These are phyloP conservation scores for Trametes hirsuta DNA, from an alignment of 1,284 basidiomycete genomes.

Conservation along the genomic window DNA sequence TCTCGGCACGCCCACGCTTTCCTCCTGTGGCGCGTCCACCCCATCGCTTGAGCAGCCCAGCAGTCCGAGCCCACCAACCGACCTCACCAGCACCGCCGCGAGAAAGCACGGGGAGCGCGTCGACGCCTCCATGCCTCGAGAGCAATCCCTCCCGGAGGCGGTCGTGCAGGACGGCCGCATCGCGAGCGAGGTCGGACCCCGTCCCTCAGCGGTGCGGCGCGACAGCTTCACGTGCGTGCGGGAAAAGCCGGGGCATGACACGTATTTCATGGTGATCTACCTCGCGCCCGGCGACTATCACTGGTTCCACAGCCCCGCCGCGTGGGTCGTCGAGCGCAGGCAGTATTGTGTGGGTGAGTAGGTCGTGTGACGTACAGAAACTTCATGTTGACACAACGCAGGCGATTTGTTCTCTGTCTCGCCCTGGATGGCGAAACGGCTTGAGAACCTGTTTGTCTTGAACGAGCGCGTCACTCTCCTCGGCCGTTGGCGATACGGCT, in stretches of 20 bases:
- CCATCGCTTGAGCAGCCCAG: constrained; percentile 22
- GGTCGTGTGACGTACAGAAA: neutral
- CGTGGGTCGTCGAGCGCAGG: constrained; percentile 96
- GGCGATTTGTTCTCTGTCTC: constrained; percentile 97
- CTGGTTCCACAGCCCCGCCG: constrained; percentile 93
- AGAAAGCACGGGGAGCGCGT: constrained; percentile 62
- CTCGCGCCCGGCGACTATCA: constrained; percentile 99
- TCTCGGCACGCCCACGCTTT: constrained; percentile 52
- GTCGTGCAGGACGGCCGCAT: constrained; percentile 69
- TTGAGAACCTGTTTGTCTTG: constrained; percentile 94
- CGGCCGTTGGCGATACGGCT: constrained; percentile 93
- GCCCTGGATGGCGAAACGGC: constrained; percentile 91
- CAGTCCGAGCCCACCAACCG: constrained; percentile 3
- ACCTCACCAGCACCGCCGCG: constrained; percentile 38
- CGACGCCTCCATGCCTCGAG: constrained; percentile 66
- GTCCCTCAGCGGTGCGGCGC: constrained; percentile 44
- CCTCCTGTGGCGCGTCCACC: constrained; percentile 34
- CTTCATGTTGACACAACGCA: constrained; percentile 27
- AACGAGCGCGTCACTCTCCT: constrained; percentile 98
- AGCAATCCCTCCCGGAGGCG: constrained; percentile 56
- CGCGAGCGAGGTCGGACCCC: constrained; percentile 67
- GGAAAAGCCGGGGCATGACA: constrained; percentile 72
- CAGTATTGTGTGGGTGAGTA: constrained; percentile 88
- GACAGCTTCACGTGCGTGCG: constrained; percentile 46
- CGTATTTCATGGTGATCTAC: constrained; percentile 96